A percentile compares a stretch with the other conserved stretches of the same genome.
Evolutionary conservation across 192 early-diverging fungal genomes (phyloP).

Genomic region (Oehlia diaphana): DNA sequence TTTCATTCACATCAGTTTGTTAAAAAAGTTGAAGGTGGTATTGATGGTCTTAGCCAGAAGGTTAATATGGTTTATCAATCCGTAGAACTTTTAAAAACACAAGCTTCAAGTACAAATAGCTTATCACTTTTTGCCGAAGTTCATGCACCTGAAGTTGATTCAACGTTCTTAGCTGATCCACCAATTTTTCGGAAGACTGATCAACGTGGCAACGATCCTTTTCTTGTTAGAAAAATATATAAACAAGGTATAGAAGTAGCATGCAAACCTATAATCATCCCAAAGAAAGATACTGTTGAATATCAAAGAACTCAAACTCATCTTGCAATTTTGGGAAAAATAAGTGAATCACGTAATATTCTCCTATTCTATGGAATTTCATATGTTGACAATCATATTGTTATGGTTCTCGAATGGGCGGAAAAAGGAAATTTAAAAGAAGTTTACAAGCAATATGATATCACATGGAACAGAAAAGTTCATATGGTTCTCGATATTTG

Average conservation of each 20-base stretch:
- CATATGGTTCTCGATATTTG: conserved; percentile 10
- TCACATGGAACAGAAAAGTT: conserved; percentile 4
- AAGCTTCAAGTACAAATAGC: not conserved
- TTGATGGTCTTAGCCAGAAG: not conserved
- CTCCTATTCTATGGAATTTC: conserved; percentile 8
- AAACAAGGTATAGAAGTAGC: not conserved
- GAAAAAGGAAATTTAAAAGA: too few relatives aligned
- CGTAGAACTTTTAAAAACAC: too few relatives aligned
- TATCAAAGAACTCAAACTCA: not conserved
- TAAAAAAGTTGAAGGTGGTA: not conserved
- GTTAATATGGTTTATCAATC: too few relatives aligned
- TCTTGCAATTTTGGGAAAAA: conserved; percentile 2
- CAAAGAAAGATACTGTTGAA: not conserved
- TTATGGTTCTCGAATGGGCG: not conserved
- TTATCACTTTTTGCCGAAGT: not conserved
- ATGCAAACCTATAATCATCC: not conserved
- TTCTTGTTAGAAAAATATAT: not conserved
- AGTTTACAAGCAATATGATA: not conserved
- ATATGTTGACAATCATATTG: not conserved
- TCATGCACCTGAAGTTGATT: too few relatives aligned
- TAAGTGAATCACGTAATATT: not conserved
- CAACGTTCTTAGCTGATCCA: not conserved
- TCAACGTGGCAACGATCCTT: not conserved
- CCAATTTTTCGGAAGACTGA: not conserved
- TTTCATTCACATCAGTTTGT: not conserved